Evolutionary conservation across 2,329 filamentous ascomycete genomes (phyloP).

Genomic region (Beauveria bassiana): DNA sequence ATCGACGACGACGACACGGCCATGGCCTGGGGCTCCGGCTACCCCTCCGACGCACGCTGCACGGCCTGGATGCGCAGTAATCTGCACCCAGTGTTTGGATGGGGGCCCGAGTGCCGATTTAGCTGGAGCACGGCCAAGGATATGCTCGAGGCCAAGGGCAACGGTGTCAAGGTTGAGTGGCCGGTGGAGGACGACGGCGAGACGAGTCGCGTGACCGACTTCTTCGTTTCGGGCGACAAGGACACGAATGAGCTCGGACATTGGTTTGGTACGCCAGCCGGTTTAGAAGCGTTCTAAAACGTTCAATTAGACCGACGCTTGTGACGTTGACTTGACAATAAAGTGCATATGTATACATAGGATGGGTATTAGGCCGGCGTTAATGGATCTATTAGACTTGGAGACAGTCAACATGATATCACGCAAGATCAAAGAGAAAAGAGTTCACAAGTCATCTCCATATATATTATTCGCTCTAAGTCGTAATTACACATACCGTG

Average conservation of each 20-base stretch:
- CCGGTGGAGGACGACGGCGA: constrained; percentile 64
- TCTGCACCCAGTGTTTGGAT: constrained; percentile 91
- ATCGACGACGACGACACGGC: constrained; percentile 30
- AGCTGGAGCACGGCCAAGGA: constrained; percentile 96
- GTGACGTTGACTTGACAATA: neutral
- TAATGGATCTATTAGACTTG: neutral
- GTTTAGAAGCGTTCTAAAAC: constrained; percentile 60
- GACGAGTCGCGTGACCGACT: constrained; percentile 66
- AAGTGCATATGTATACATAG: neutral
- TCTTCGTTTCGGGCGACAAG: constrained; percentile 44
- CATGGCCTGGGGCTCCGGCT: constrained; percentile 78
- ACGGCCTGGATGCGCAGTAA: constrained; percentile 73
- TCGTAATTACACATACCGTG: constrained; percentile 1
- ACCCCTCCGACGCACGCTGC: constrained; percentile 80
- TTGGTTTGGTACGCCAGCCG: constrained; percentile 75
- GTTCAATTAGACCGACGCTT: neutral
- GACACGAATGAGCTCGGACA: constrained; percentile 60
- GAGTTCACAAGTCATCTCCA: constrained; percentile 3
- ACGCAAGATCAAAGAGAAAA: neutral
- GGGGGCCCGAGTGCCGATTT: constrained; percentile 87
- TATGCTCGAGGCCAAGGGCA: constrained; percentile 70
- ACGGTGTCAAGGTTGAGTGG: constrained; percentile 73
- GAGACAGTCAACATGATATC: neutral
- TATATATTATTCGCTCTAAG: constrained; percentile 2
- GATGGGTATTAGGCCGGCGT: neutral